Base-by-base conservation (phyloP, 129 eudicot genomes). In the Dittrichia graveolens region DNA sequence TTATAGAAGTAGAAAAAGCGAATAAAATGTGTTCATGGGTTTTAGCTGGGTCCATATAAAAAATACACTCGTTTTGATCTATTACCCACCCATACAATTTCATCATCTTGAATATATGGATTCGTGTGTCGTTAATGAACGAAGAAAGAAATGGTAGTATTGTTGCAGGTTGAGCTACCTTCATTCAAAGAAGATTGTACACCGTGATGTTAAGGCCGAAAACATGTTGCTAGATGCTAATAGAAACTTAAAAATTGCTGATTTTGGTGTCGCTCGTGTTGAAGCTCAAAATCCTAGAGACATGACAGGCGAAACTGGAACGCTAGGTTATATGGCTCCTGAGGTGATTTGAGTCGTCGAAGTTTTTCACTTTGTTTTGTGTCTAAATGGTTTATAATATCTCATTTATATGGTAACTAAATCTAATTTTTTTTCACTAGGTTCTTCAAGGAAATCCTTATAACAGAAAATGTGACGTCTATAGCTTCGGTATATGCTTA, bases 281-380 rank as follows among this genome's bases (percentile, higher is more conserved):
- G 96, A 94, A 78, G 97, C 97, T 41, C 96, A 82, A 61, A 94
- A 94, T 74, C 96, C 97, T 13, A 75, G 47, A 55, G 99, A 90
- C 78, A 90, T 94, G 97, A 94, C 99, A 3, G 99, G 97, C 42
- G 96, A 84, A 82, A 94, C 99, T 44, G 99, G 99, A 75, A 94
- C 97, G 5, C 83, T 87, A 61, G 93, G 97, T 12, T 94, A 94
- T 67, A 94, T 94, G 99, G 99, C 99, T 46, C 99, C 99, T 4
- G 99, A 94, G 95, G 98, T 93, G 70, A 73, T 54, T 44, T 50
- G 4, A 34, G n/a, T 44, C 43, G 6, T 14, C 34, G 10, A 18
- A 15, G 5, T 31, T 34, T n/a, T 45, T 44, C 7, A 9, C 55
- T 13, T 31, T 48, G 58, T 49, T 7, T 11, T 58, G 47, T 24